Percentiles rank a stretch among this genome's conserved stretches.
Evolutionary conservation across 768 basidiomycete genomes (phyloP).

Genomic region (Lentinus brumalis): DNA sequence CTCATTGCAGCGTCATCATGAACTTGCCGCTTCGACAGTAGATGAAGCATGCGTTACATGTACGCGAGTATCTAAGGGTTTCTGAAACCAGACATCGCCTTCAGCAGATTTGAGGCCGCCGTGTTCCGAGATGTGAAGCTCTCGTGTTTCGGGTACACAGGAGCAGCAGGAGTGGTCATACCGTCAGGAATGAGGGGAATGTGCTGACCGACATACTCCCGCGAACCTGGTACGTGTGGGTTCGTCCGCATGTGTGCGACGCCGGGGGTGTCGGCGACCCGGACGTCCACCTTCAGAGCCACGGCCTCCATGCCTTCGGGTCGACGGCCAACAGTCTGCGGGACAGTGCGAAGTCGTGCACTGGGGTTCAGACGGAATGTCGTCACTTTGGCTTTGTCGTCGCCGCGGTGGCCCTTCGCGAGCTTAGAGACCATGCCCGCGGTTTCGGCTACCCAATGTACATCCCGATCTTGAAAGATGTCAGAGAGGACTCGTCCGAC

Average conservation of each 20-base stretch:
- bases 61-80: neutral
- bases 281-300: constrained; percentile 35
- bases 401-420: constrained; percentile 9
- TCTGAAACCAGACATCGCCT: neutral
- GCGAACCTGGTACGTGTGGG: constrained; percentile 50
- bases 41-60: neutral
- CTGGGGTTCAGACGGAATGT: constrained; percentile 33
- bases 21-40: neutral
- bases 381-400: constrained; percentile 30
- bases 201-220: constrained; percentile 42
- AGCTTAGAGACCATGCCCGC: constrained; percentile 44
- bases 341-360: constrained; percentile 37
- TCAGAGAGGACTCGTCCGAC: constrained; percentile 55
- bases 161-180: constrained; percentile 6
- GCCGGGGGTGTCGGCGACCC: constrained; percentile 23
- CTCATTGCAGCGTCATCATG: constrained; percentile 20
- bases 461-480: neutral
- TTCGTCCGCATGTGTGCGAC: constrained; percentile 34
- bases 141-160: neutral
- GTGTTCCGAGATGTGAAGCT: neutral
- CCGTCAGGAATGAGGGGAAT: neutral
- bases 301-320: constrained; percentile 43
- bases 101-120: neutral
- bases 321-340: constrained; percentile 45
- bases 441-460: constrained; percentile 39